phyloP scores from a whole-genome alignment of 2,329 filamentous ascomycete genomes.

The Paecilomyces niveus region DNA sequence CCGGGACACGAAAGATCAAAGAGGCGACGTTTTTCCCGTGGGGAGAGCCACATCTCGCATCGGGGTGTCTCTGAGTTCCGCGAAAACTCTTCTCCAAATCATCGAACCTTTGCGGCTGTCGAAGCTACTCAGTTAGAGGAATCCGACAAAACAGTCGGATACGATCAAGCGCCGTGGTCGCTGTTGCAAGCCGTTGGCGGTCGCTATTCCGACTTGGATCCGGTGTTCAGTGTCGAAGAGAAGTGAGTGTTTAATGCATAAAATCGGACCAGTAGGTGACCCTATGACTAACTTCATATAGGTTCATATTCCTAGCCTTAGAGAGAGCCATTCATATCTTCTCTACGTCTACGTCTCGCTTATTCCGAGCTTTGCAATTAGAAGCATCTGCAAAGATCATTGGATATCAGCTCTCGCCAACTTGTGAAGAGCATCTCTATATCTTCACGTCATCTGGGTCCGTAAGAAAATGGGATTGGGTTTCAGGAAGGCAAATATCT shows the following conservation, averaged over 20 bases:
- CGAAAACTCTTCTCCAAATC: neutral
- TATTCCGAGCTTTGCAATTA: constrained; percentile 63
- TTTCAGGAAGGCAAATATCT: constrained; percentile 36
- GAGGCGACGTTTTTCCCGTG: neutral
- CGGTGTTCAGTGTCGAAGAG: constrained; percentile 52
- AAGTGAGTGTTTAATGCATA: constrained; percentile 32
- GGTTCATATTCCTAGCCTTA: constrained; percentile 68
- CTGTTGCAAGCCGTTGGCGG: constrained; percentile 48
- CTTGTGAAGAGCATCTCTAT: constrained; percentile 46
- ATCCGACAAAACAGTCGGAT: neutral
- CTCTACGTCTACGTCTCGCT: constrained; percentile 70
- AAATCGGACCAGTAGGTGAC: neutral
- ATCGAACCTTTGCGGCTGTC: neutral
- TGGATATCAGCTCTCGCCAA: constrained; percentile 46
- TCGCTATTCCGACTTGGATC: constrained; percentile 49
- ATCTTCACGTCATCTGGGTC: constrained; percentile 45
- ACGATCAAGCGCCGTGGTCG: constrained; percentile 29
- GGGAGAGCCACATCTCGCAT: neutral
- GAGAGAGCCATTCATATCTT: constrained; percentile 73
- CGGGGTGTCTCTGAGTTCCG: neutral
- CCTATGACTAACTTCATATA: constrained; percentile 21
- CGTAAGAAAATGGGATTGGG: constrained; percentile 55
- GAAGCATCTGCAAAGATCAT: constrained; percentile 41
- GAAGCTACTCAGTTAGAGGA: neutral
- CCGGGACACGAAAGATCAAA: neutral